Conservation (phyloP, 306 rosid genomes). For the Quillaja saponaria region DNA sequence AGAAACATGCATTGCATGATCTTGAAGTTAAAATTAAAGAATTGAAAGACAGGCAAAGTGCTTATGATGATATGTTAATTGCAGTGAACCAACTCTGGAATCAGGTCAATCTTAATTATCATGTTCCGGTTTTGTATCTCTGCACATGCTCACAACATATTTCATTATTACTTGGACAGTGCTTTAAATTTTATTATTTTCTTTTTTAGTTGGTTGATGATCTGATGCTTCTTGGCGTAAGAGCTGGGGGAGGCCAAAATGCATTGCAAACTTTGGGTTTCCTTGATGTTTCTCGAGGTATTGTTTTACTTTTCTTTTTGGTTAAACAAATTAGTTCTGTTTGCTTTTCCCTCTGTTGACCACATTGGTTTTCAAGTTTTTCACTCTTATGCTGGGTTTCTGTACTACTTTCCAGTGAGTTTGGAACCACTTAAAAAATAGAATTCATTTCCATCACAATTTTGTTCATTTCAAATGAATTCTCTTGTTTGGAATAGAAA, state of each 20-base stretch:
- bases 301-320: too few species aligned
- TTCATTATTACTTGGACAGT: slow-evolving; percentile 10
- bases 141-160: slow-evolving; percentile 1
- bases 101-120: slow-evolving; percentile 56
- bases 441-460: too few species aligned
- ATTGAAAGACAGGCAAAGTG: slow-evolving; percentile 57
- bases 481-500: too few species aligned
- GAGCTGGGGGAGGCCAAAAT: slow-evolving; percentile 64
- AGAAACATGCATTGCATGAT: slow-evolving; percentile 70
- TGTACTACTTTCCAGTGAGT: too few species aligned
- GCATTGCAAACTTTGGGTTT: slow-evolving; percentile 46
- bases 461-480: too few species aligned
- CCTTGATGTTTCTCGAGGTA: slow-evolving; percentile 58
- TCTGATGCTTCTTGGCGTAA: slow-evolving; percentile 73
- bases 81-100: slow-evolving; percentile 69
- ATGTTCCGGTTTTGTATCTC: slow-evolving; percentile 12
- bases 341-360: background rate
- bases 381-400: slow-evolving; percentile 2
- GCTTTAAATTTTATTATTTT: slow-evolving; percentile 33
- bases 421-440: too few species aligned
- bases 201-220: slow-evolving; percentile 74
- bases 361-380: slow-evolving; percentile 10
- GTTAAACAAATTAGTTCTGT: too few species aligned
- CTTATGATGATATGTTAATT: slow-evolving; percentile 72
- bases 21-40: slow-evolving; percentile 57